Evolutionary conservation across 2,329 filamentous ascomycete genomes (phyloP).

Genomic region (Trichoderma aggressivum): DNA sequence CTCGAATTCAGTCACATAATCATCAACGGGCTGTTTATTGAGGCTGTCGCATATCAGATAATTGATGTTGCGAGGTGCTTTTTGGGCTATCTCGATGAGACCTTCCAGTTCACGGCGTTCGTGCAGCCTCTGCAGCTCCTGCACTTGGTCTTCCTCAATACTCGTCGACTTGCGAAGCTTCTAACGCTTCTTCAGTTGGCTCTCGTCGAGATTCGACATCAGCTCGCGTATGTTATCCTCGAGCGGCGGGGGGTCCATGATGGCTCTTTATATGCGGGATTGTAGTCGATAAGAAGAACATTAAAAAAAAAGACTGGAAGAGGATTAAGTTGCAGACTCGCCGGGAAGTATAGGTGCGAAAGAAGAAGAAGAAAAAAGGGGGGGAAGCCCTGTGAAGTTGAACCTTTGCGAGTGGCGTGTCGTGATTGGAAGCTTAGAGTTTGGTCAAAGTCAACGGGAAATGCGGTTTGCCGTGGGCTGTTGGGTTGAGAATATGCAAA

Average conservation of each 20-base stretch:
- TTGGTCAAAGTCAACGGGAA: not conserved
- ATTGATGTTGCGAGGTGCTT: not conserved
- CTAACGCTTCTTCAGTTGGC: not conserved
- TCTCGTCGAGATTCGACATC: not conserved
- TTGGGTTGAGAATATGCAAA: not conserved
- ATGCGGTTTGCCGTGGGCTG: not conserved
- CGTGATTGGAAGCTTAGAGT: not conserved
- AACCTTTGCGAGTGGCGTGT: not conserved
- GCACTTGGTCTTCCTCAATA: not conserved
- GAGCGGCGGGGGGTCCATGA: not conserved
- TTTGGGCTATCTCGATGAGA: not conserved
- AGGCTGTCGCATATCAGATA: not conserved
- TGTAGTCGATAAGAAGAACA: not conserved
- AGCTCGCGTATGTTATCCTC: not conserved
- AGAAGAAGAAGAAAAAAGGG: not conserved
- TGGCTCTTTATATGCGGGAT: not conserved
- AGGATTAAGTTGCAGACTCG: not conserved
- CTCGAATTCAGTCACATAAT: not conserved
- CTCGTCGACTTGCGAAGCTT: not conserved
- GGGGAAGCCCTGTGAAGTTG: not conserved
- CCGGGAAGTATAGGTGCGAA: not conserved
- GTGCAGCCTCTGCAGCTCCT: not conserved
- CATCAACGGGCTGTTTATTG: not conserved
- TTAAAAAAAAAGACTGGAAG: not conserved
- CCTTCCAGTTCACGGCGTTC: not conserved